Percentiles rank a stretch among this genome's conserved stretches.
Conservation (phyloP, 148 eudicot genomes). For the Chenopodium berlandieri region DNA sequence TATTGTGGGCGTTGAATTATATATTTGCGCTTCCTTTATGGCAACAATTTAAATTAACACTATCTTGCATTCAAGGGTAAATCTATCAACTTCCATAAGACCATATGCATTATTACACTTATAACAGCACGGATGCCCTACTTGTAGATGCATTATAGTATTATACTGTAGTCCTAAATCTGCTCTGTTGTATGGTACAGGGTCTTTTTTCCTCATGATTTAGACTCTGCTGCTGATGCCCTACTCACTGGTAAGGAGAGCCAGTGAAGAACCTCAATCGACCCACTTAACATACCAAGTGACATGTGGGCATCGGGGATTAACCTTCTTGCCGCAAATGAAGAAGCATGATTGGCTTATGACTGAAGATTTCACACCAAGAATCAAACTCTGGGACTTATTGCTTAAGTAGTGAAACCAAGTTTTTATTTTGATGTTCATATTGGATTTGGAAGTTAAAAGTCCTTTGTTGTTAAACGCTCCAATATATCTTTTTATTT, state of each 20-base stretch:
- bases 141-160: too few species aligned
- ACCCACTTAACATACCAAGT: background rate
- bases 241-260: conserved; percentile 50
- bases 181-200: conserved; percentile 37
- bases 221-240: conserved; percentile 92
- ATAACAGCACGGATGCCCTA: background rate
- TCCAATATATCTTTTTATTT: background rate
- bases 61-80: background rate
- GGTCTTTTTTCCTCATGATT: conserved; percentile 89
- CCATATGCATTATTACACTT: background rate
- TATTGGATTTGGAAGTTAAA: background rate
- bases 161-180: background rate
- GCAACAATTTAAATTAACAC: background rate
- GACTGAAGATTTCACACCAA: too few species aligned
- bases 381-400: background rate
- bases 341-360: background rate
- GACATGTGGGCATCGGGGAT: background rate
- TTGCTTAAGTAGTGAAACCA: background rate
- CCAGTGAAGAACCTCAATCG: conserved; percentile 24
- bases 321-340: background rate
- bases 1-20: background rate
- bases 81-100: background rate
- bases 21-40: background rate
- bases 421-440: background rate
- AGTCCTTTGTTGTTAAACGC: background rate